Base-by-base conservation (phyloP, 352 stramenopile species). In the Globisporangium irregulare region DNA sequence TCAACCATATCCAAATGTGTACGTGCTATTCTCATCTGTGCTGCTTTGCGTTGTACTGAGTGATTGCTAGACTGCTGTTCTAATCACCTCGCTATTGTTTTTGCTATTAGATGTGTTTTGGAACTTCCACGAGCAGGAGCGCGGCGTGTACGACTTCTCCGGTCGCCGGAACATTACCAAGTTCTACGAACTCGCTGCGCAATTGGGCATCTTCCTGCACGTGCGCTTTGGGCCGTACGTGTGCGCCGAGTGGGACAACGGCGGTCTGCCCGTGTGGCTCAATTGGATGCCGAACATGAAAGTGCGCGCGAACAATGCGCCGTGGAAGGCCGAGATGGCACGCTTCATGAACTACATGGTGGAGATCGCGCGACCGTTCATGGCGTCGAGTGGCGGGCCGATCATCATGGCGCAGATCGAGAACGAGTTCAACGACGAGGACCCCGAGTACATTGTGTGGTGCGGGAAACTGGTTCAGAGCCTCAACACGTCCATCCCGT, bases 1-100 rank as follows among this genome's bases (percentile, higher is more conserved):
- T 90, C n/a, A 93, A 93, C 65, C 78, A 89, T 48, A 61, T 93
- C 15, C 77, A 90, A 48, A 75, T 93, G 66, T 89, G 82, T 93
- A 82, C 53, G 84, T 74, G 1, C 41, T 0, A 50, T 9, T 14
- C 43, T 6, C 24, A 3, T 58, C 22, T 14, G 8, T 12, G 0
- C 27, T 8, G 34, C 5, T 32, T 4, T 59, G 3, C 27, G 12
- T 41, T 12, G 18, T 5, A 25, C 12, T 68, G 38, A 18, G 4
- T 38, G 56, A 24, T 38, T 12, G 4, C 4, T 14, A 5, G 14
- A 20, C 27, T 27, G 38, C 27, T 27, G 38, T 63, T 22, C 60
- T 65, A 20, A 65, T 15, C 22, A 18, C n/a, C 32, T 62, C 12
- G 48, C n/a, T 3, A 18, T 67, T n/a, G n/a, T 48, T n/a, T 3